Evolutionary conservation across 306 rosid species (phyloP).

Genomic region (Mucuna pruriens): DNA sequence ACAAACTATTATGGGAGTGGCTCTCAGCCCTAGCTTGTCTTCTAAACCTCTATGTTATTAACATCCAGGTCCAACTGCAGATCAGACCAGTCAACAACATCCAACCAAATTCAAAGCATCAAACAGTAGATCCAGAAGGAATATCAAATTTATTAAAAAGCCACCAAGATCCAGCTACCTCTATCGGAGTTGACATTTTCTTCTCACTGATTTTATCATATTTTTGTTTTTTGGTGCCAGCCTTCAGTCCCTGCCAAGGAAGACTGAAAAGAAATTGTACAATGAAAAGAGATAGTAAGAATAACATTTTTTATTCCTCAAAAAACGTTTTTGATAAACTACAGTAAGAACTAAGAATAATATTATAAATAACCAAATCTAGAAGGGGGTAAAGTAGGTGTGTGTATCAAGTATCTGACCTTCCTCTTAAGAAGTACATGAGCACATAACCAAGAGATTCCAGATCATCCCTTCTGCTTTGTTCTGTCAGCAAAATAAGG

Average conservation of each 20-base stretch:
- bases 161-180: constrained; percentile 54
- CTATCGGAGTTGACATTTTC: constrained; percentile 90
- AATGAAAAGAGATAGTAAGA: constrained; percentile 29
- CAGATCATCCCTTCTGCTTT: constrained; percentile 99
- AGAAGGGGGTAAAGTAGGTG: constrained; percentile 34
- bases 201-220: constrained; percentile 97
- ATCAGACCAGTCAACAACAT: constrained; percentile 15
- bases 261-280: constrained; percentile 64
- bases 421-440: constrained; percentile 98
- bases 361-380: constrained; percentile 35
- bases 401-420: constrained; percentile 57
- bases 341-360: constrained; percentile 9
- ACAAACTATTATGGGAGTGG: neutral
- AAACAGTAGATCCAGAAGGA: constrained; percentile 20
- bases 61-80: constrained; percentile 3
- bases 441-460: constrained; percentile 99
- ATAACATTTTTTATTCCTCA: neutral
- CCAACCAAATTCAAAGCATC: constrained; percentile 28
- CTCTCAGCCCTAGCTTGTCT: constrained; percentile 30
- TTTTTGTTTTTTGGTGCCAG: constrained; percentile 96
- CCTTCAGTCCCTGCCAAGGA: constrained; percentile 99
- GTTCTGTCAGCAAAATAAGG: constrained; percentile 70
- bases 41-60: constrained; percentile 8
- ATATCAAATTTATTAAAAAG: constrained; percentile 29
- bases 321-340: neutral